These are phyloP conservation scores for Aspergillus neoniger DNA, from an alignment of 2,329 filamentous ascomycete species.

Conservation along the genomic window DNA sequence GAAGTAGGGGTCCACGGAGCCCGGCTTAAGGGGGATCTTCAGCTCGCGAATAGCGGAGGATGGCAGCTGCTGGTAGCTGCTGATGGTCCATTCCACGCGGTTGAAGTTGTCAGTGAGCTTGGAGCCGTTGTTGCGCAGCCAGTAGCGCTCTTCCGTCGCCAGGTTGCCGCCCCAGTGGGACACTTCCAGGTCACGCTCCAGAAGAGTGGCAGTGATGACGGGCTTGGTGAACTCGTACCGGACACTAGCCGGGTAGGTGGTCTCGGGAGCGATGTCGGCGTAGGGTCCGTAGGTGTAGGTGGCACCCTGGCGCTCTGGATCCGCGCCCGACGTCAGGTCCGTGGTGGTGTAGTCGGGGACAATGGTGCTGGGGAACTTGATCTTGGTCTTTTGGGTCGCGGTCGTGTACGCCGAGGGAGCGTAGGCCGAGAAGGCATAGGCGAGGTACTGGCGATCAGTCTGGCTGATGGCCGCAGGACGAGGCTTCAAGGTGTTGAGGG, in stretches of 20 bases:
- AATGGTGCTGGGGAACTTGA: constrained; percentile 79
- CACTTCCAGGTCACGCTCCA: constrained; percentile 92
- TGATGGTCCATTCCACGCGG: constrained; percentile 72
- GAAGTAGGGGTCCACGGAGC: constrained; percentile 87
- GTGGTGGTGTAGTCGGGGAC: constrained; percentile 82
- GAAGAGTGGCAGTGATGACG: constrained; percentile 71
- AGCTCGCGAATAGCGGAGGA: constrained; percentile 80
- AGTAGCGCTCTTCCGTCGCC: constrained; percentile 92
- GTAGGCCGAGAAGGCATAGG: constrained; percentile 84
- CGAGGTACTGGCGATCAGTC: constrained; percentile 80
- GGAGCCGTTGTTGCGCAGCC: constrained; percentile 82
- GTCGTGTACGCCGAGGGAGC: constrained; percentile 80
- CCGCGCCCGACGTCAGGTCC: constrained; percentile 59
- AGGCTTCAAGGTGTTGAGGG: constrained; percentile 75
- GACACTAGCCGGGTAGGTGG: constrained; percentile 69
- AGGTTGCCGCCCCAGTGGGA: constrained; percentile 98
- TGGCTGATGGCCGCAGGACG: constrained; percentile 83
- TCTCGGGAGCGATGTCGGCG: constrained; percentile 71
- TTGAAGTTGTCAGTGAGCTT: constrained; percentile 72
- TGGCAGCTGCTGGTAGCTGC: constrained; percentile 73
- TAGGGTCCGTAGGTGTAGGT: constrained; percentile 92
- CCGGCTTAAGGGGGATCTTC: constrained; percentile 74
- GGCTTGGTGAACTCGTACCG: constrained; percentile 97
- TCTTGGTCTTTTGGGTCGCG: constrained; percentile 92
- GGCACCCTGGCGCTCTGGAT: constrained; percentile 79